A percentile compares a stretch with the other conserved stretches of the same genome.
phyloP scores from a whole-genome alignment of 306 rosid species.

The Senna tora region DNA sequence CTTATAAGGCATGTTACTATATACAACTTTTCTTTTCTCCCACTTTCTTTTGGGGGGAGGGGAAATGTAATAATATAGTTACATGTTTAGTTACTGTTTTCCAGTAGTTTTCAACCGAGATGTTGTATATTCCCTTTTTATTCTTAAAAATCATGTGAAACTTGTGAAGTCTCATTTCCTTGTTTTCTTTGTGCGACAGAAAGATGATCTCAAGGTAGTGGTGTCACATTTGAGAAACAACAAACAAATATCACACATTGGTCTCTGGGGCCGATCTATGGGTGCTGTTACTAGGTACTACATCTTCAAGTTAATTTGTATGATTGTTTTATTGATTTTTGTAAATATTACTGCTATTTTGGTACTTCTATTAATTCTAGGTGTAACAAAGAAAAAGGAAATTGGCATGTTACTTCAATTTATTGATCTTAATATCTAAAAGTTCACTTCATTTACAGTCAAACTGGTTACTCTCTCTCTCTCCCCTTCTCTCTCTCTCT shows the following conservation, averaged over 20 bases:
- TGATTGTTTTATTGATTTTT: conserved; percentile 17
- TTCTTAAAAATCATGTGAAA: conserved; percentile 1
- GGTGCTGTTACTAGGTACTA: conserved; percentile 95
- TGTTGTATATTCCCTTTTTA: conserved; percentile 24
- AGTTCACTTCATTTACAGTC: not conserved
- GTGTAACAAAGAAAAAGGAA: conserved; percentile 5
- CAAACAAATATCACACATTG: conserved; percentile 78
- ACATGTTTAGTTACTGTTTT: conserved; percentile 14
- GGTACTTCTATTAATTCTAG: not conserved
- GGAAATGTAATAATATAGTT: not conserved
- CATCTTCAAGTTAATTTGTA: conserved; percentile 31
- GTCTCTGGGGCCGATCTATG: conserved; percentile 99
- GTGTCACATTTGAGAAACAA: conserved; percentile 80
- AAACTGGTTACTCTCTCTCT: not conserved
- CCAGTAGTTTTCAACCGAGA: not conserved
- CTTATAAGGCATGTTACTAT: conserved; percentile 3
- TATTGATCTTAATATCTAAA: not conserved
- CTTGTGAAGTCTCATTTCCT: conserved; percentile 37
- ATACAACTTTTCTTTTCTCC: not conserved
- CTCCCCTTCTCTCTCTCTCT: too few relatives aligned
- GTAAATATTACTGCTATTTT: conserved; percentile 18
- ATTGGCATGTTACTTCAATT: not conserved
- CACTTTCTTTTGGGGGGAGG: not conserved
- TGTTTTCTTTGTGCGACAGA: conserved; percentile 53
- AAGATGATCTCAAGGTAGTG: conserved; percentile 88